A percentile compares a stretch with the other conserved stretches of the same genome.
Conservation (phyloP, 2,329 filamentous ascomycete genomes). For the Fusarium bactridioides region DNA sequence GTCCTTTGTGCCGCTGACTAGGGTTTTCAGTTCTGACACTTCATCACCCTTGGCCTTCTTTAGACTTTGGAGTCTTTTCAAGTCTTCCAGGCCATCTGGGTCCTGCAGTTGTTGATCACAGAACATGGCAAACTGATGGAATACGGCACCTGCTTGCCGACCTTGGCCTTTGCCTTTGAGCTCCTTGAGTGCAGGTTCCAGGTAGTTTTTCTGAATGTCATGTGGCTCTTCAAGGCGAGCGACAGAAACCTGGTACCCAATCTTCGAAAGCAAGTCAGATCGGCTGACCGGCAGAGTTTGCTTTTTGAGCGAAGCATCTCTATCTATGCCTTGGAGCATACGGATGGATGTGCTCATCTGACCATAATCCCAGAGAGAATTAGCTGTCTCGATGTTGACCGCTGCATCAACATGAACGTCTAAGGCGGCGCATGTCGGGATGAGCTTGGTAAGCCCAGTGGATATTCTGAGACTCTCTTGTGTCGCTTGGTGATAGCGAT, state of each 20-base stretch:
- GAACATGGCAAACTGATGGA: constrained; percentile 93
- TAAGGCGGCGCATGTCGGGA: constrained; percentile 72
- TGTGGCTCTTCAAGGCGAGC: constrained; percentile 92
- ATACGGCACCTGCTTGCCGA: constrained; percentile 83
- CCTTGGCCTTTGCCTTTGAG: constrained; percentile 74
- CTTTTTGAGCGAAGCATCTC: constrained; percentile 65
- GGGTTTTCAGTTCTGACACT: constrained; percentile 73
- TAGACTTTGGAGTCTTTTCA: constrained; percentile 80
- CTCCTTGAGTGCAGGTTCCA: constrained; percentile 84
- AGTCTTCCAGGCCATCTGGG: constrained; percentile 82
- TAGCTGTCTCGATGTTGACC: constrained; percentile 83
- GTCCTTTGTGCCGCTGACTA: constrained; percentile 60
- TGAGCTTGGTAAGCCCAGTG: constrained; percentile 81
- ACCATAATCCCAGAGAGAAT: constrained; percentile 92
- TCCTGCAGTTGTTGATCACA: constrained; percentile 95
- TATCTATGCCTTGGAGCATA: constrained; percentile 80
- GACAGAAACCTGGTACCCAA: constrained; percentile 88
- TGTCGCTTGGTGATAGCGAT: constrained; percentile 79
- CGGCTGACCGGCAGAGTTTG: constrained; percentile 77
- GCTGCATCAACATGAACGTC: constrained; percentile 80
- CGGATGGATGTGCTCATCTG: constrained; percentile 89
- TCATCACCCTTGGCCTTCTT: constrained; percentile 84
- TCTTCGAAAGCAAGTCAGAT: constrained; percentile 83
- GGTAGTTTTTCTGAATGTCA: constrained; percentile 84
- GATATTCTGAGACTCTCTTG: constrained; percentile 89